Evolutionary conservation across 1,284 basidiomycete genomes (phyloP).

Genomic region (Microbotryum saponariae): DNA sequence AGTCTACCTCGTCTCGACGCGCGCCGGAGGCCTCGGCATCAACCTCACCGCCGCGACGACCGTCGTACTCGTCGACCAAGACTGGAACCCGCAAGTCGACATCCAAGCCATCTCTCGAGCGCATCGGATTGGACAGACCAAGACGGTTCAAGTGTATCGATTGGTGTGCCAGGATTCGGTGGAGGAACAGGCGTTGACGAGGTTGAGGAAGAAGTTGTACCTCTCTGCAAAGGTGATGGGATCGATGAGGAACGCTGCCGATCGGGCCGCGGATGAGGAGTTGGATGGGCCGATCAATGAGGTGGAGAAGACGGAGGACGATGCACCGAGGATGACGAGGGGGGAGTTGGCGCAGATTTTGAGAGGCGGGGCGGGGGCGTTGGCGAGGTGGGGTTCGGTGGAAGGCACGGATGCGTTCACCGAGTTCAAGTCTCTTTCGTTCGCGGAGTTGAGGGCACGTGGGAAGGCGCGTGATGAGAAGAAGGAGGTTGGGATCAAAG

Average conservation of each 20-base stretch:
- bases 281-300: conserved; percentile 47
- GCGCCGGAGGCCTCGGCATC: conserved; percentile 39
- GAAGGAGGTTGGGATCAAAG: conserved; percentile 23
- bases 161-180: conserved; percentile 45
- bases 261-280: conserved; percentile 42
- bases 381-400: conserved; percentile 7
- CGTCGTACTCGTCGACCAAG: conserved; percentile 30
- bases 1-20: conserved; percentile 31
- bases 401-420: conserved; percentile 19
- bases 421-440: conserved; percentile 24
- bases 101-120: conserved; percentile 33
- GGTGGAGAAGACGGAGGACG: conserved; percentile 44
- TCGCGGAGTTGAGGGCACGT: conserved; percentile 24
- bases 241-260: conserved; percentile 53
- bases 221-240: conserved; percentile 53
- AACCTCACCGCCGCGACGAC: conserved; percentile 31
- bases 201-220: conserved; percentile 56
- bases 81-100: conserved; percentile 33
- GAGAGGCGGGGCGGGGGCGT: conserved; percentile 15
- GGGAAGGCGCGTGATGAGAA: conserved; percentile 20
- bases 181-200: conserved; percentile 59
- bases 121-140: conserved; percentile 34
- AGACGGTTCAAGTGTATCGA: conserved; percentile 31
- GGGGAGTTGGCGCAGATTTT: conserved; percentile 36
- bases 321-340: conserved; percentile 47